Evolutionary conservation across 768 basidiomycete genomes (phyloP).

Genomic region (Paxillus rubicundulus): DNA sequence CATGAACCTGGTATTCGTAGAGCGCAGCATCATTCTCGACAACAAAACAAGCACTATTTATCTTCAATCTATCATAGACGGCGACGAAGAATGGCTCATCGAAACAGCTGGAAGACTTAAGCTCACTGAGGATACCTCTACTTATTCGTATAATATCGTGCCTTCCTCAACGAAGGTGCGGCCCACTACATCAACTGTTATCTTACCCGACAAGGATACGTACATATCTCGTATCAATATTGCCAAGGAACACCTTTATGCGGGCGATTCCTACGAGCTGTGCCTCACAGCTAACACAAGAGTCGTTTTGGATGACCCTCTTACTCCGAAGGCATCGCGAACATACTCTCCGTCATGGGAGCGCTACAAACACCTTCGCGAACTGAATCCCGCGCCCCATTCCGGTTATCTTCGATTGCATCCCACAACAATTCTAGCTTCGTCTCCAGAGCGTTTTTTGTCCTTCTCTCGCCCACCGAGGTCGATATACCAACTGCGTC

Average conservation of each 20-base stretch:
- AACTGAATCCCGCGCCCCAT: conserved; percentile 85
- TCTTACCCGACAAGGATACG: conserved; percentile 51
- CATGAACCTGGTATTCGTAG: conserved; percentile 73
- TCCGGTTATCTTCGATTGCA: conserved; percentile 77
- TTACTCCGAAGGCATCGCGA: conserved; percentile 10
- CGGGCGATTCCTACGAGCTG: conserved; percentile 91
- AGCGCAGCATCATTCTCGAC: conserved; percentile 75
- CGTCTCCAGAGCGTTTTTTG: conserved; percentile 91
- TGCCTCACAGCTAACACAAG: conserved; percentile 79
- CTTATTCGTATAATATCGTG: conserved; percentile 9
- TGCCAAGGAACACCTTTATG: conserved; percentile 71
- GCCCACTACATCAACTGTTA: conserved; percentile 32
- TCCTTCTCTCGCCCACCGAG: conserved; percentile 68
- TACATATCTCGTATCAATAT: conserved; percentile 70
- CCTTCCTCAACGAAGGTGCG: conserved; percentile 27
- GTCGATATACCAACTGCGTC: conserved; percentile 76
- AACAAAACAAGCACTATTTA: conserved; percentile 45
- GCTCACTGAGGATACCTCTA: conserved; percentile 9
- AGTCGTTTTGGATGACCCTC: conserved; percentile 45
- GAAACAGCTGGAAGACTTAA: conserved; percentile 33
- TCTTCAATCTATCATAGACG: conserved; percentile 61
- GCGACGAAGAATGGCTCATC: conserved; percentile 61
- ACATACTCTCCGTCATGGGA: conserved; percentile 54
- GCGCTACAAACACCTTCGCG: conserved; percentile 68
- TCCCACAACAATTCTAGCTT: conserved; percentile 75